A percentile compares a stretch with the other conserved stretches of the same genome.
These are phyloP conservation scores for Daldinia vernicosa DNA, from an alignment of 495 filamentous ascomycete genomes.

Conservation along the genomic window DNA sequence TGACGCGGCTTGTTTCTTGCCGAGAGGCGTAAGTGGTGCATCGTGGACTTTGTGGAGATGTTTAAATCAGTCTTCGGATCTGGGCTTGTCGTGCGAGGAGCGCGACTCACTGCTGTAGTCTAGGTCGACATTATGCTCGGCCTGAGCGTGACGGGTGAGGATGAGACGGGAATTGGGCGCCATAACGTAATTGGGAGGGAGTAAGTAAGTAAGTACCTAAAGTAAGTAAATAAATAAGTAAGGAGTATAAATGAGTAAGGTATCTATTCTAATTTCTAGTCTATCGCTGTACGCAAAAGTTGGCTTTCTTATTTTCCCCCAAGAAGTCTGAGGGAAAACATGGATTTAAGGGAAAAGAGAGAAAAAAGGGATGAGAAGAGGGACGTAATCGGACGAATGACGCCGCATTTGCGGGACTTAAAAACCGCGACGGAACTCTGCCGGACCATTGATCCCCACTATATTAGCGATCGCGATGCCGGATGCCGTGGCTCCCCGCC, in stretches of 20 bases:
- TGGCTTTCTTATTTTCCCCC: not conserved
- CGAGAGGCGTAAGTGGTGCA: conserved; percentile 36
- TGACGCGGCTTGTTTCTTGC: conserved; percentile 34
- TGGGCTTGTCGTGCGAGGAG: not conserved
- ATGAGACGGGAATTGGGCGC: conserved; percentile 60
- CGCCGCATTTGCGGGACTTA: conserved; percentile 12
- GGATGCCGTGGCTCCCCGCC: conserved; percentile 12
- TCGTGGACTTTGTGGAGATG: conserved; percentile 23
- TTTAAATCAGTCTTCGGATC: not conserved
- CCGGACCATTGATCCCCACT: conserved; percentile 16
- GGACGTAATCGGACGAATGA: conserved; percentile 1
- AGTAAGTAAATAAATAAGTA: not conserved
- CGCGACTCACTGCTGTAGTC: conserved; percentile 43
- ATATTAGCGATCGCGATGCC: conserved; percentile 22
- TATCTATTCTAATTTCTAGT: conserved; percentile 1
- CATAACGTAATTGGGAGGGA: conserved; percentile 48
- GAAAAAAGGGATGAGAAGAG: not conserved
- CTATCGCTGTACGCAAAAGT: conserved; percentile 1
- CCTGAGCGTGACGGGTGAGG: conserved; percentile 66
- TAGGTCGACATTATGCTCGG: conserved; percentile 59
- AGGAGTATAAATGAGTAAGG: not conserved
- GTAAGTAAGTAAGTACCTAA: not conserved
- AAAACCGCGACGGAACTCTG: conserved; percentile 23
- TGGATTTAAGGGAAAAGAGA: not conserved
- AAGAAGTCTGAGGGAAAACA: not conserved